phyloP scores from a whole-genome alignment of 441 rosid genomes.

The Geranium incanum region DNA sequence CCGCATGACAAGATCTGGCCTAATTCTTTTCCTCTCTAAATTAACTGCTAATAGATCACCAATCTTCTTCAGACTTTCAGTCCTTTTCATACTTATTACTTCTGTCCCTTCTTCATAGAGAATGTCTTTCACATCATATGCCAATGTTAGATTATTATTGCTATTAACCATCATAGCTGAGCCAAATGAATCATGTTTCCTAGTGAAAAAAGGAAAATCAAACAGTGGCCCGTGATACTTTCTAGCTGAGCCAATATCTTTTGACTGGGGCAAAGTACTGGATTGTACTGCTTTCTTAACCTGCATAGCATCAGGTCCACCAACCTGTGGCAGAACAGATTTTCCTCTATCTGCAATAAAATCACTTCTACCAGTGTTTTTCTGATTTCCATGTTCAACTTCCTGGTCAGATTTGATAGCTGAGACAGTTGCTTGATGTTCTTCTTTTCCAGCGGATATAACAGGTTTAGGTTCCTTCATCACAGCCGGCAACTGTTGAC shows the following conservation, averaged over 20 bases:
- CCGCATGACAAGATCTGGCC: conserved; percentile 97
- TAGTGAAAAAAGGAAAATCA: conserved; percentile 98
- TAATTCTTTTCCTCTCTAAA: conserved; percentile 94
- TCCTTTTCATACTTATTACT: conserved; percentile 67
- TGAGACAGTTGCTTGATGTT: conserved; percentile 51
- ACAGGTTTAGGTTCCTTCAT: conserved; percentile 45
- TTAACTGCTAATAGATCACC: conserved; percentile 72
- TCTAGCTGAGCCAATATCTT: conserved; percentile 70
- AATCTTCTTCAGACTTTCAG: conserved; percentile 80
- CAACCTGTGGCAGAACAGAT: conserved; percentile 46
- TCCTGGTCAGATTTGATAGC: conserved; percentile 73
- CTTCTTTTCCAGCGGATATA: conserved; percentile 53
- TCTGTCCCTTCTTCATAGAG: conserved; percentile 86
- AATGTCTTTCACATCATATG: conserved; percentile 91
- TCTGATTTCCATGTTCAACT: conserved; percentile 51
- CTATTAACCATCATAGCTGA: conserved; percentile 59
- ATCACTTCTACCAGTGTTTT: conserved; percentile 52
- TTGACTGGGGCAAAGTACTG: conserved; percentile 47
- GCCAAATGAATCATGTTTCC: conserved; percentile 87
- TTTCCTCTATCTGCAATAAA: conserved; percentile 67
- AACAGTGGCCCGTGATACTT: conserved; percentile 98
- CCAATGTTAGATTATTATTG: conserved; percentile 73
- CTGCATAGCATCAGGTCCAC: conserved; percentile 54
- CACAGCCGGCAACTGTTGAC: conserved; percentile 29
- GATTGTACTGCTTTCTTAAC: conserved; percentile 63